phyloP scores from a whole-genome alignment of 768 basidiomycete genomes.

The Sistotremastrum niveocremeum region DNA sequence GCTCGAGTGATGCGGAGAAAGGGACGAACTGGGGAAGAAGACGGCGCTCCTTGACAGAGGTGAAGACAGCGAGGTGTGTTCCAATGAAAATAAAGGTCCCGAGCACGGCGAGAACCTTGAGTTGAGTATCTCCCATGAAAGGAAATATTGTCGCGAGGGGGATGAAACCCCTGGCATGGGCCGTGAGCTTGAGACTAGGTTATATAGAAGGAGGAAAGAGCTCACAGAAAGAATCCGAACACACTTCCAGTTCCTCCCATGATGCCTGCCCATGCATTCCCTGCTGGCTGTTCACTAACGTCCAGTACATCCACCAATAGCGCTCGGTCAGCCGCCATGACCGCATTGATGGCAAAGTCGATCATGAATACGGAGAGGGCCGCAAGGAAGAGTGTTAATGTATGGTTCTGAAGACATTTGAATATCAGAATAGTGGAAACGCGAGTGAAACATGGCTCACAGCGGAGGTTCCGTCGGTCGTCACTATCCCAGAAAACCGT shows the following conservation, averaged over 20 bases:
- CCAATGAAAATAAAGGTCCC: constrained; percentile 52
- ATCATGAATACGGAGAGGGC: constrained; percentile 55
- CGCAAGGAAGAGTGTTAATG: constrained; percentile 64
- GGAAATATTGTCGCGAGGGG: constrained; percentile 59
- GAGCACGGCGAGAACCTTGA: constrained; percentile 69
- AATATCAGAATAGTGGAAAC: not conserved
- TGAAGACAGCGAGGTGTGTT: constrained; percentile 50
- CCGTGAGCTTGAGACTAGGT: not conserved
- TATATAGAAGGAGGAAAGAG: constrained; percentile 4
- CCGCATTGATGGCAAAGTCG: constrained; percentile 52
- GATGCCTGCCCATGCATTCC: constrained; percentile 92
- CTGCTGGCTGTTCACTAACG: constrained; percentile 57
- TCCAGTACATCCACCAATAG: constrained; percentile 80
- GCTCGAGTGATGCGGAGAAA: not conserved
- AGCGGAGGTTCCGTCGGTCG: constrained; percentile 17
- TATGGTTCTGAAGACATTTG: constrained; percentile 34
- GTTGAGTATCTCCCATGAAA: constrained; percentile 63
- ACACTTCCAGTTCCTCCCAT: constrained; percentile 84
- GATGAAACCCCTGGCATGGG: constrained; percentile 54
- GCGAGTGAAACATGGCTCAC: constrained; percentile 13
- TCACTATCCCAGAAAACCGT: constrained; percentile 42
- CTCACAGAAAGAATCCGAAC: constrained; percentile 78
- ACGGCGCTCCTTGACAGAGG: constrained; percentile 56
- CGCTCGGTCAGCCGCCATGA: constrained; percentile 72
- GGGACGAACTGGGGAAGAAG: constrained; percentile 16